Evolutionary conservation across 371 early-diverging fungal species (phyloP), one percentile per base, ranked within the genome.

Genomic region (Circinella umbellata): DNA sequence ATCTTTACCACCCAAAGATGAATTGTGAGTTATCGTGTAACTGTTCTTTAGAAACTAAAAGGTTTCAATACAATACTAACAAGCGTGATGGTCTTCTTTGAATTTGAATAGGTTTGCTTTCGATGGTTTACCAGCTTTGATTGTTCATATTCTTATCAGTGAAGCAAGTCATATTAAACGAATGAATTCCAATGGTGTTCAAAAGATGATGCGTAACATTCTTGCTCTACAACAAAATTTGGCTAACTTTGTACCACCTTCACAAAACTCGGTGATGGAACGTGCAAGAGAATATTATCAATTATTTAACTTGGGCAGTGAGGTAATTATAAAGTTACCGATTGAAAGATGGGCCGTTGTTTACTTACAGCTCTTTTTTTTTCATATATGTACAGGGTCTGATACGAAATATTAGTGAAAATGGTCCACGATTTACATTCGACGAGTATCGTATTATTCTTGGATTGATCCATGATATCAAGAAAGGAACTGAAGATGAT

Each of bases 191-290:
- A 82, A 86, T 35, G 97, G 96, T 49, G 88, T 90, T 5, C 81
- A 79, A 69, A 95, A 95, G 78, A 92, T 97, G 86, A 76, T 88
- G 7, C 89, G 94, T 62, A 95, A 95, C 67, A 88, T 96, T 6
- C 79, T 92, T 7, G 92, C 95, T 4, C 79, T 96, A 51, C 95
- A 96, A 65, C 96, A 96, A 72, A 94, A 94, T 75, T 74, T 97
- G 36, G 93, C 90, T 47, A 95, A 93, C 73, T 89, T 96, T 66
- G 87, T 87, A 3, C 80, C 84, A 62, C 79, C 79, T 35, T 86
- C 78, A n/a, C 91, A 93, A 64, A 87, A 88, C 64, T 86, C 90
- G 3, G 80, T 76, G 9, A 74, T 95, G 70, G 94, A 93, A 63
- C 79, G 81, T 18, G 94, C 93, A 0, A 81, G 90, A 18, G 77